A percentile compares a stretch with the other conserved stretches of the same genome.
These are phyloP conservation scores for Nepenthes alata DNA, from an alignment of 179 eudicot genomes.

Conservation along the genomic window DNA sequence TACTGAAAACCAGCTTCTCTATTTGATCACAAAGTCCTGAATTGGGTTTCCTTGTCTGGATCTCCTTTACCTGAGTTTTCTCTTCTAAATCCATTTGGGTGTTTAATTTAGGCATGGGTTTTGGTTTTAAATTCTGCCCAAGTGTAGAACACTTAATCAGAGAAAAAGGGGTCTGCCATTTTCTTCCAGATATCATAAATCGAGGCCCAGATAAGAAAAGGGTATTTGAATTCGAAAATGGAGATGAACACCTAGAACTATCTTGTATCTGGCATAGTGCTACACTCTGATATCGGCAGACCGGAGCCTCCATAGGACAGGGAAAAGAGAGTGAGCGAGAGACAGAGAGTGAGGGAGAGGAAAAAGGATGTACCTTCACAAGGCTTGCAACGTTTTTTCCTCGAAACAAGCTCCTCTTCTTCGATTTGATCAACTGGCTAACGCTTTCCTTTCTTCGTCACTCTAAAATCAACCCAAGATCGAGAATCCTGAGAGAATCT, in stretches of 20 bases:
- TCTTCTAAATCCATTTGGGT: slow-evolving; percentile 14
- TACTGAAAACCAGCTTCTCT: slow-evolving; percentile 41
- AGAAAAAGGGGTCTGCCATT: slow-evolving; percentile 17
- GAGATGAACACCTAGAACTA: slow-evolving; percentile 15
- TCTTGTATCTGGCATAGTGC: slow-evolving; percentile 25
- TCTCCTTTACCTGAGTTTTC: slow-evolving; percentile 8
- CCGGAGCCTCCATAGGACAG: slow-evolving; percentile 37
- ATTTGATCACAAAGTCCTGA: slow-evolving; percentile 43
- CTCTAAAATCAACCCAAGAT: no score
- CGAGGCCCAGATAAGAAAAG: slow-evolving; percentile 15
- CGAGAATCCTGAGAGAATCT: no score
- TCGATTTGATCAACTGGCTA: neutral
- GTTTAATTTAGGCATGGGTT: slow-evolving; percentile 34
- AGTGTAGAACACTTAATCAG: slow-evolving; percentile 26
- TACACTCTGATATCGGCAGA: slow-evolving; percentile 23
- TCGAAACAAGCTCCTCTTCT: neutral
- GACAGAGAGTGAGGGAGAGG: slow-evolving; percentile 2
- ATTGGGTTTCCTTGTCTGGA: slow-evolving; percentile 7
- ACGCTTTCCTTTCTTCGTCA: neutral
- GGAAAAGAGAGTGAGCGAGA: neutral
- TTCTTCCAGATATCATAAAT: slow-evolving; percentile 12
- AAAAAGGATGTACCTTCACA: neutral
- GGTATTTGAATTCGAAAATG: slow-evolving; percentile 16
- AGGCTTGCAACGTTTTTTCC: neutral
- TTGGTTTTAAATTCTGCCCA: slow-evolving; percentile 38